A percentile compares a stretch with the other conserved stretches of the same genome.
Conservation (phyloP, 148 eudicot species). For the Fagopyrum esculentum region DNA sequence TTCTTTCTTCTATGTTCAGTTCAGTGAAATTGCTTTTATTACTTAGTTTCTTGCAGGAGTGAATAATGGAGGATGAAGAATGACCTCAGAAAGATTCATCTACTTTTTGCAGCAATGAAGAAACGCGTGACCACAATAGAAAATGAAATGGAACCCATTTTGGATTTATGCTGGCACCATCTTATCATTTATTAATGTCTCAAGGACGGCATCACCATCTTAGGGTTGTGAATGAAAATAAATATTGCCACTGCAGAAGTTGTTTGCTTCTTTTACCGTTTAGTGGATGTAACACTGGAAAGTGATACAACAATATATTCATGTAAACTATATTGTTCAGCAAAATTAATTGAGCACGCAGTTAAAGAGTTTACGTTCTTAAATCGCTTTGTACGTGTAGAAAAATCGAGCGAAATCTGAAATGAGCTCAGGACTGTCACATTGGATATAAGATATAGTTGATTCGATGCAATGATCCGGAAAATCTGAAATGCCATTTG, state of each 20-base stretch:
- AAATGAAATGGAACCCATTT: neutral
- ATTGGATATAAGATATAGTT: too few relatives aligned
- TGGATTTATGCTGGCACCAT: neutral
- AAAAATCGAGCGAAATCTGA: neutral
- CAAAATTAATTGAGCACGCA: neutral
- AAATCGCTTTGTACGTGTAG: neutral
- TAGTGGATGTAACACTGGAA: neutral
- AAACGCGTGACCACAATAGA: neutral
- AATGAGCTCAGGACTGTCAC: too few relatives aligned
- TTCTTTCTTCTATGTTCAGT: neutral
- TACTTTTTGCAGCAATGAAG: neutral
- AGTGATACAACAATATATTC: neutral
- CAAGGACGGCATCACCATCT: neutral
- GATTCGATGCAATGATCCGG: too few relatives aligned
- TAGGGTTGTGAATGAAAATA: neutral
- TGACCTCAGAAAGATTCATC: neutral
- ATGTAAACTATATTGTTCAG: neutral
- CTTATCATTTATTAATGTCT: neutral
- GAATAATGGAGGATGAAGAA: neutral
- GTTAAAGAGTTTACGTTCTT: neutral
- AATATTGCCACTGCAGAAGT: neutral
- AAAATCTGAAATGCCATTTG: too few relatives aligned
- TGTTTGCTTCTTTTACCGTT: neutral
- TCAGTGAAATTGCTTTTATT: neutral
- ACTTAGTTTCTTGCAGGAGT: neutral